A percentile compares a stretch with the other conserved stretches of the same genome.
phyloP scores from a whole-genome alignment of 2,329 filamentous ascomycete species.

The Beauveria sp. region DNA sequence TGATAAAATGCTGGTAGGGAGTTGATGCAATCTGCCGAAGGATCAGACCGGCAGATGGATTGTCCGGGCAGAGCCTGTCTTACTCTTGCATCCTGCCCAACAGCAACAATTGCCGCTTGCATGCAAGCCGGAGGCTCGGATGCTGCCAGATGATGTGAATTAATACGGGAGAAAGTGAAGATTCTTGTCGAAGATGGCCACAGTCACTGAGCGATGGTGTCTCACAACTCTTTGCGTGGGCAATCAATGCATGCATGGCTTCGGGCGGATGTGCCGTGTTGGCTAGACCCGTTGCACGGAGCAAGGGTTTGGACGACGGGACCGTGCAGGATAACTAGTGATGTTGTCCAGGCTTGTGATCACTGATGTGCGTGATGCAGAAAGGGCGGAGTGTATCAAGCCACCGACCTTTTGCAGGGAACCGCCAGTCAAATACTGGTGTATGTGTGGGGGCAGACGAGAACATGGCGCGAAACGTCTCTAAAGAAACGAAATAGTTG shows the following conservation, averaged over 20 bases:
- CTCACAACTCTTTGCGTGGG: not conserved
- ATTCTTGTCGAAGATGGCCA: not conserved
- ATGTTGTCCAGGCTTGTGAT: not conserved
- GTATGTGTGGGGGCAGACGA: not conserved
- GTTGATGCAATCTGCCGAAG: not conserved
- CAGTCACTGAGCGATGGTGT: not conserved
- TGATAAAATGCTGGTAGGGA: too few relatives aligned
- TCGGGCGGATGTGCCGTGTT: not conserved
- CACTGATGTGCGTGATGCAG: not conserved
- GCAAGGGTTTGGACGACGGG: not conserved
- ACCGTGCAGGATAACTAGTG: not conserved
- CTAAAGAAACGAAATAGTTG: not conserved
- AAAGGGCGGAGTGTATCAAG: not conserved
- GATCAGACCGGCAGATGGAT: not conserved
- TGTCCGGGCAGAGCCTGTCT: not conserved
- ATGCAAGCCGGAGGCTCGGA: too few relatives aligned
- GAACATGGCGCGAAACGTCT: not conserved
- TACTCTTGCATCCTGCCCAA: not conserved
- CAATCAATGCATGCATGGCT: not conserved
- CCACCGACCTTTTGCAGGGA: not conserved
- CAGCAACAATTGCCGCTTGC: not conserved
- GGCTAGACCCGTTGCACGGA: not conserved
- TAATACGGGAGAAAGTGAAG: not conserved
- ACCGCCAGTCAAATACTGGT: not conserved
- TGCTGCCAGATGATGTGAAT: too few relatives aligned